These are phyloP conservation scores for Trypanosoma theileri DNA, from an alignment of 208 protist species.

Conservation along the genomic window DNA sequence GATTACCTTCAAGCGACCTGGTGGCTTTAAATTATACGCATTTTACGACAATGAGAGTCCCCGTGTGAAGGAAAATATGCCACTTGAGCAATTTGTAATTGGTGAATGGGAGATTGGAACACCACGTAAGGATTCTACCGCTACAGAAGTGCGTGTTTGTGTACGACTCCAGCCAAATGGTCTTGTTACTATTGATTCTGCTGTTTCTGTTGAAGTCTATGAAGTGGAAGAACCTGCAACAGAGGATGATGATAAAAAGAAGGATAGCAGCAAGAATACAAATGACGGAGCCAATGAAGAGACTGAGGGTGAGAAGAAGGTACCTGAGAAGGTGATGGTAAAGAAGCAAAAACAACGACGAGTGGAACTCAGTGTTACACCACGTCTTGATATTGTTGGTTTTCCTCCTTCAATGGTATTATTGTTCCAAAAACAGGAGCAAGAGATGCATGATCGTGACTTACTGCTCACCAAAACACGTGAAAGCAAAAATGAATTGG, in stretches of 20 bases:
- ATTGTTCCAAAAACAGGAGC: constrained; percentile 61
- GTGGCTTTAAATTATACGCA: constrained; percentile 77
- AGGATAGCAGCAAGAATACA: constrained; percentile 23
- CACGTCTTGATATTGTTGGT: constrained; percentile 58
- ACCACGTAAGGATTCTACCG: constrained; percentile 35
- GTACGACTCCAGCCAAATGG: constrained; percentile 64
- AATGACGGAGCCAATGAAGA: constrained; percentile 32
- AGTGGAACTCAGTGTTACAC: constrained; percentile 51
- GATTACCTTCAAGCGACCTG: constrained; percentile 64
- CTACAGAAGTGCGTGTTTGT: constrained; percentile 43
- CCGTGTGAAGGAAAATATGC: constrained; percentile 43
- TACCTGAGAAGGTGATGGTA: constrained; percentile 38
- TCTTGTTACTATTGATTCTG: constrained; percentile 64
- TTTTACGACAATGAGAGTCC: constrained; percentile 74
- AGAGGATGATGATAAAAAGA: constrained; percentile 32
- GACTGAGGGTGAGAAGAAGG: constrained; percentile 28
- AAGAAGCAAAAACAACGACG: constrained; percentile 47
- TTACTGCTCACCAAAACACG: constrained; percentile 55
- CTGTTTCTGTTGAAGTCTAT: constrained; percentile 62
- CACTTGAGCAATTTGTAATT: constrained; percentile 48
- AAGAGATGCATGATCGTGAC: constrained; percentile 80
- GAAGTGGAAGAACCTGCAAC: constrained; percentile 64
- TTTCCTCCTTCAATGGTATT: constrained; percentile 47
- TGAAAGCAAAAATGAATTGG: constrained; percentile 90
- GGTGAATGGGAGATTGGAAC: constrained; percentile 70